Evolutionary conservation across 495 filamentous ascomycete genomes (phyloP).

Genomic region (Aspergillus wentii): DNA sequence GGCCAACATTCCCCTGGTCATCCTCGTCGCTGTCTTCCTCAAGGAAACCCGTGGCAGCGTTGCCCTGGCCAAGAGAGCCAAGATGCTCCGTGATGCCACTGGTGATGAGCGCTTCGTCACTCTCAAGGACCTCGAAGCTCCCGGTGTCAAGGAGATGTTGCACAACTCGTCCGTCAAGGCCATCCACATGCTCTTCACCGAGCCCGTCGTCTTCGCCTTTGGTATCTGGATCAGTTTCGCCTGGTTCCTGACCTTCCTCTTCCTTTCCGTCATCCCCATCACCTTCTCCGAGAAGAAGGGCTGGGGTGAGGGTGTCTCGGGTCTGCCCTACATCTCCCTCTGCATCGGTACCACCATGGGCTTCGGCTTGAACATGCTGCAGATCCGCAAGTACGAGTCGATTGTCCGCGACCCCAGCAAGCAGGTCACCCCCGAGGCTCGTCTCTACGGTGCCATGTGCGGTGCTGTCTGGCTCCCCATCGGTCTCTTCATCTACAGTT

Average conservation of each 20-base stretch:
- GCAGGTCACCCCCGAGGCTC: slow-evolving; percentile 44
- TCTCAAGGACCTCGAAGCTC: slow-evolving; percentile 52
- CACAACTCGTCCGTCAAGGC: slow-evolving; percentile 43
- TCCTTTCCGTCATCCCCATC: slow-evolving; percentile 69
- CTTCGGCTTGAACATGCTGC: slow-evolving; percentile 51
- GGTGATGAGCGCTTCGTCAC: slow-evolving; percentile 67
- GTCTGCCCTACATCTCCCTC: slow-evolving; percentile 70
- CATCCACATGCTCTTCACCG: slow-evolving; percentile 67
- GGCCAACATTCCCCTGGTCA: slow-evolving; percentile 55
- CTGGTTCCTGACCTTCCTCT: slow-evolving; percentile 72
- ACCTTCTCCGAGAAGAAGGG: slow-evolving; percentile 66
- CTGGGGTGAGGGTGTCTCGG: slow-evolving; percentile 58
- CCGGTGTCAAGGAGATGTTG: slow-evolving; percentile 30
- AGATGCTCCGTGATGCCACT: slow-evolving; percentile 46
- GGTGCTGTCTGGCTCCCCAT: slow-evolving; percentile 65
- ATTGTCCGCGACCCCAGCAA: slow-evolving; percentile 55
- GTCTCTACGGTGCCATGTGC: slow-evolving; percentile 59
- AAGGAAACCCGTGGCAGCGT: slow-evolving; percentile 65
- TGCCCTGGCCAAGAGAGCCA: slow-evolving; percentile 54
- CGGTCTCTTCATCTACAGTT: slow-evolving; percentile 75
- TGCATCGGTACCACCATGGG: slow-evolving; percentile 61
- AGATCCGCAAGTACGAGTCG: slow-evolving; percentile 55
- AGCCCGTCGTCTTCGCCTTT: slow-evolving; percentile 70
- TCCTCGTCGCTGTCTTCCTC: slow-evolving; percentile 49
- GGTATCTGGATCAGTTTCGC: slow-evolving; percentile 69